Evolutionary conservation across 805 yeast species (phyloP).

Genomic region (Candida sphagnicola): DNA sequence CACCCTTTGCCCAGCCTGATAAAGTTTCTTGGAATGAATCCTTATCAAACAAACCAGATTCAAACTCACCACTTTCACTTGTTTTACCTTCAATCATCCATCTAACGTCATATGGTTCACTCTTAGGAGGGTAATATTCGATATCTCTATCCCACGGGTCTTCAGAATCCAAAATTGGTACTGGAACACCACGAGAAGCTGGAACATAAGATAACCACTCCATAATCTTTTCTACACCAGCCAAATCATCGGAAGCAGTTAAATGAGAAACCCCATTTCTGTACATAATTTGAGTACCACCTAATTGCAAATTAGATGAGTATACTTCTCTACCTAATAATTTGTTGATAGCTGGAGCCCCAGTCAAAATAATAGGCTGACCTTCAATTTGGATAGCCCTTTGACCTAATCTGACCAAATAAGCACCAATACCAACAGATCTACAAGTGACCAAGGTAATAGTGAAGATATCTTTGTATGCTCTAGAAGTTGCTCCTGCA

Average conservation of each 20-base stretch:
- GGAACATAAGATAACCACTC: slow-evolving; percentile 96
- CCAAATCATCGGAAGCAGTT: slow-evolving; percentile 95
- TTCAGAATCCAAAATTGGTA: slow-evolving; percentile 77
- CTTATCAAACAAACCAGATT: slow-evolving; percentile 86
- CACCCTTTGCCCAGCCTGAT: slow-evolving; percentile 98
- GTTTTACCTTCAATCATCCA: slow-evolving; percentile 89
- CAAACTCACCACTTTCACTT: slow-evolving; percentile 64
- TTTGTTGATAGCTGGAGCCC: slow-evolving; percentile 98
- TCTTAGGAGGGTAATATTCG: slow-evolving; percentile 69
- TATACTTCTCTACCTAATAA: slow-evolving; percentile 95
- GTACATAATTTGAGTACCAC: slow-evolving; percentile 99
- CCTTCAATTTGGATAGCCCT: slow-evolving; percentile 99
- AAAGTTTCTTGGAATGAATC: slow-evolving; percentile 93
- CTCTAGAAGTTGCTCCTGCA: slow-evolving; percentile 98
- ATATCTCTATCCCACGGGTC: slow-evolving; percentile 95
- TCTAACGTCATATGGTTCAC: slow-evolving; percentile 83
- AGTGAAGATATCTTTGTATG: slow-evolving; percentile 96
- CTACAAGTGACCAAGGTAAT: slow-evolving; percentile 98
- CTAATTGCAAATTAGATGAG: slow-evolving; percentile 93
- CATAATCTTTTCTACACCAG: slow-evolving; percentile 92
- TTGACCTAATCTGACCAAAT: slow-evolving; percentile 95
- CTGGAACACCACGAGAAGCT: slow-evolving; percentile 81
- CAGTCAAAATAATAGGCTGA: slow-evolving; percentile 96
- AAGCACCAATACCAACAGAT: slow-evolving; percentile 99
- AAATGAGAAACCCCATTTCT: slow-evolving; percentile 96